A percentile compares a stretch with the other conserved stretches of the same genome.
Conservation (phyloP, 352 stramenopile genomes). For the Phytophthora fragariaefolia region DNA sequence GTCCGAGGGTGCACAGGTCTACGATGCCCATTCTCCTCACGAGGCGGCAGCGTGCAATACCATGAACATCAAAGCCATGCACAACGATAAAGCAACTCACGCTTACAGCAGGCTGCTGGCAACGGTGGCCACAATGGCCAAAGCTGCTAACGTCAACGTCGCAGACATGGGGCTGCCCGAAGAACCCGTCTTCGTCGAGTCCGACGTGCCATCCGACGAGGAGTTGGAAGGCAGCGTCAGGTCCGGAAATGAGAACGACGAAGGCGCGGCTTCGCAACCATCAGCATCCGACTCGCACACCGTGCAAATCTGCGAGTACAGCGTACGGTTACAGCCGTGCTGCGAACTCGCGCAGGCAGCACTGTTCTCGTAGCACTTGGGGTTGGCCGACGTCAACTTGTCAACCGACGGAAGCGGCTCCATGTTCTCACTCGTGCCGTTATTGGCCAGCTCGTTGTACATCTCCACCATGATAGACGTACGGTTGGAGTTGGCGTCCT, state of each 20-base stretch:
- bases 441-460: constrained; percentile 56
- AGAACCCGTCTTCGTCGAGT: background rate
- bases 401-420: constrained; percentile 50
- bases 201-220: background rate
- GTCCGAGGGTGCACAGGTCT: background rate
- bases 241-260: constrained; percentile 46
- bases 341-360: constrained; percentile 63
- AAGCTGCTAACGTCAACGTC: background rate
- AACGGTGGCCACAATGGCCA: background rate
- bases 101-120: background rate
- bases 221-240: constrained; percentile 31
- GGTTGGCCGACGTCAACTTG: constrained; percentile 52
- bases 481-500: constrained; percentile 52
- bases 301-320: constrained; percentile 65
- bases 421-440: constrained; percentile 51
- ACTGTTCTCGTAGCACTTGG: constrained; percentile 76
- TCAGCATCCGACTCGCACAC: constrained; percentile 36
- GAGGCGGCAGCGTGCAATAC: background rate
- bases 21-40: background rate
- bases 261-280: constrained; percentile 38
- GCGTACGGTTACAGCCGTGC: constrained; percentile 57
- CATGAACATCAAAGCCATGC: background rate
- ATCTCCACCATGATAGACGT: constrained; percentile 46
- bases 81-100: background rate
- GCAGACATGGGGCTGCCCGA: background rate